Conservation (phyloP, 805 yeast species). For the Sungouiozyma ichnusensis region DNA sequence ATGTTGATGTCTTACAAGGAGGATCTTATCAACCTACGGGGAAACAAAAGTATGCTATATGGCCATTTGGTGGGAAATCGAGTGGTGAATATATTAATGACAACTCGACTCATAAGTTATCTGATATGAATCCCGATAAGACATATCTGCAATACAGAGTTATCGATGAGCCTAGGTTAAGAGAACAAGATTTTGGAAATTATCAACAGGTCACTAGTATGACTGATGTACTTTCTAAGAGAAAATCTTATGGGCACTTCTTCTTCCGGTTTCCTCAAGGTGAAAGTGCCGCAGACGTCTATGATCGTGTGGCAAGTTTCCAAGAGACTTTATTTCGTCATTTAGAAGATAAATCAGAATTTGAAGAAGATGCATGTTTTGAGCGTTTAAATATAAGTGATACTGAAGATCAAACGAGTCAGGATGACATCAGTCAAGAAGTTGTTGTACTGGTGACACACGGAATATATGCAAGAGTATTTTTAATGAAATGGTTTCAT, state of each 20-base stretch:
- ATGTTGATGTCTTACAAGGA: slow-evolving; percentile 12
- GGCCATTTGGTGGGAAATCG: slow-evolving; percentile 18
- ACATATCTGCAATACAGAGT: slow-evolving; percentile 40
- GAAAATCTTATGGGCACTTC: slow-evolving; percentile 81
- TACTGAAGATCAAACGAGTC: slow-evolving; percentile 26
- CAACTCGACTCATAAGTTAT: slow-evolving; percentile 7
- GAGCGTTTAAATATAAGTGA: neutral
- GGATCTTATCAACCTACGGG: slow-evolving; percentile 18
- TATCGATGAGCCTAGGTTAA: slow-evolving; percentile 80
- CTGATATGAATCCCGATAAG: slow-evolving; percentile 8
- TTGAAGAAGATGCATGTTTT: slow-evolving; percentile 18
- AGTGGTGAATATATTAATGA: slow-evolving; percentile 22
- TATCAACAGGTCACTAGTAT: slow-evolving; percentile 71
- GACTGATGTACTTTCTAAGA: slow-evolving; percentile 72
- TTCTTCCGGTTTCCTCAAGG: slow-evolving; percentile 89
- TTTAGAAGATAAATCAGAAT: slow-evolving; percentile 35
- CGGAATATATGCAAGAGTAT: slow-evolving; percentile 90
- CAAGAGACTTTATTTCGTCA: slow-evolving; percentile 80
- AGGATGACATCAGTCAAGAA: slow-evolving; percentile 50
- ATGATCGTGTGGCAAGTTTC: slow-evolving; percentile 81
- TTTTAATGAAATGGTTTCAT: slow-evolving; percentile 86
- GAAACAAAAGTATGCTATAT: slow-evolving; percentile 20
- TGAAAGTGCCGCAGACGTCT: slow-evolving; percentile 93
- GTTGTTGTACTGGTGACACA: slow-evolving; percentile 81
- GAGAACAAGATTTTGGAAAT: slow-evolving; percentile 94